Evolutionary conservation across 176 grass and related monocot genomes (phyloP).

Genomic region (Poa annua): DNA sequence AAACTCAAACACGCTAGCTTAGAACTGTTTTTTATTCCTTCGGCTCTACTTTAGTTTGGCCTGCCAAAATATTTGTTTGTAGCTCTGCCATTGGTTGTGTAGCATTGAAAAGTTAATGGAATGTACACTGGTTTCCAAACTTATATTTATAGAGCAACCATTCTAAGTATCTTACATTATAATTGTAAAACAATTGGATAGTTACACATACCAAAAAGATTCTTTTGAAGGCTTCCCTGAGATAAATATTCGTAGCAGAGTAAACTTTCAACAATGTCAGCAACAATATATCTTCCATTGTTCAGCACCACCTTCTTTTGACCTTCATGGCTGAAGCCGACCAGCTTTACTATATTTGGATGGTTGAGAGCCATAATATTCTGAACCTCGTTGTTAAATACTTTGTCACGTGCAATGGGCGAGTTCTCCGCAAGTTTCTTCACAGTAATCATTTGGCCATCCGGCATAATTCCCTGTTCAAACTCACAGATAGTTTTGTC

Average conservation of each 20-base stretch:
- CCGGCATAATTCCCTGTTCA: conserved; percentile 18
- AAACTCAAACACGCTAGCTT: no score
- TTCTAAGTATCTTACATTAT: not conserved
- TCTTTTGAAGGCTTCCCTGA: conserved; percentile 29
- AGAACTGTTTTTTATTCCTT: no score
- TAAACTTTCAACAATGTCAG: conserved; percentile 22
- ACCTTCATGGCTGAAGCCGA: conserved; percentile 32
- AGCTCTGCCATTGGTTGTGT: no score
- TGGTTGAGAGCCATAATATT: conserved; percentile 37
- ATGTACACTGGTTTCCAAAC: not conserved
- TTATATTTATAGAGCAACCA: not conserved
- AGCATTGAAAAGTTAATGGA: not conserved
- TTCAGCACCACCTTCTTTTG: conserved; percentile 47
- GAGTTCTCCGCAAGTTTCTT: conserved; percentile 30
- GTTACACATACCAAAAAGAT: conserved; percentile 42
- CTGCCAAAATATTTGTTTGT: no score
- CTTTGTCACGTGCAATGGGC: not conserved
- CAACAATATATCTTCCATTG: conserved; percentile 44
- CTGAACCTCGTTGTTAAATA: conserved; percentile 33
- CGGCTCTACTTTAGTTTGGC: no score
- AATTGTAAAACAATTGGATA: not conserved
- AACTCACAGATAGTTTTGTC: not conserved
- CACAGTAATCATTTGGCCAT: conserved; percentile 25
- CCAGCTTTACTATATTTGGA: conserved; percentile 37
- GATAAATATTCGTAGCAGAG: conserved; percentile 45